phyloP scores from a whole-genome alignment of 148 eudicot species.

The Linanthus parryae region DNA sequence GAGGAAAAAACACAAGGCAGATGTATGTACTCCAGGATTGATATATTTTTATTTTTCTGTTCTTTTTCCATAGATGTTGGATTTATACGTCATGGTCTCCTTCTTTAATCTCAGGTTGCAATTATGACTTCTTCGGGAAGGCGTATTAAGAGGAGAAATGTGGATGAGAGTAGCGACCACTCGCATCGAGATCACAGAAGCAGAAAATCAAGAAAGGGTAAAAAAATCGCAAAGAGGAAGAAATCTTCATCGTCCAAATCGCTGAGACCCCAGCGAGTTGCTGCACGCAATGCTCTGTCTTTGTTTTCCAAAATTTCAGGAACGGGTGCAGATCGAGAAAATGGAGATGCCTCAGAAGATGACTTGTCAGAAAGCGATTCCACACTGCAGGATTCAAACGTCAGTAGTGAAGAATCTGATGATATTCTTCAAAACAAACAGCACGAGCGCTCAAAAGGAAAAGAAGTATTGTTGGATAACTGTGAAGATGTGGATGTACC shows the following conservation, averaged over 20 bases:
- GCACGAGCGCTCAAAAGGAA: slow-evolving; percentile 51
- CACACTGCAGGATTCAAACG: slow-evolving; percentile 47
- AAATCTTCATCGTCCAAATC: slow-evolving; percentile 50
- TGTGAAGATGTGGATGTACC: slow-evolving; percentile 34
- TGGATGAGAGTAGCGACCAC: slow-evolving; percentile 63
- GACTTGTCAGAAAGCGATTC: slow-evolving; percentile 80
- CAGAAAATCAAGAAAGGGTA: slow-evolving; percentile 45
- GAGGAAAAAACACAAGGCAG: slow-evolving; percentile 66
- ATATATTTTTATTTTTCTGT: background rate
- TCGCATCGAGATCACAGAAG: slow-evolving; percentile 23
- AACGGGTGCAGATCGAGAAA: slow-evolving; percentile 40
- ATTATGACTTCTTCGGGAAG: slow-evolving; percentile 93
- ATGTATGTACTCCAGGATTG: slow-evolving; percentile 23
- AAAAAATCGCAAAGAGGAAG: slow-evolving; percentile 45
- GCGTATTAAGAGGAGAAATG: slow-evolving; percentile 84
- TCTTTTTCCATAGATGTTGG: background rate
- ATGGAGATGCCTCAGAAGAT: slow-evolving; percentile 37
- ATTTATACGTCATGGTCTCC: background rate
- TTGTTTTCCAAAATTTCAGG: slow-evolving; percentile 83
- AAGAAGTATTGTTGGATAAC: slow-evolving; percentile 51
- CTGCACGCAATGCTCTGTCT: slow-evolving; percentile 90
- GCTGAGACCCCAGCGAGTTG: slow-evolving; percentile 85
- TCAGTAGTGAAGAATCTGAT: slow-evolving; percentile 75
- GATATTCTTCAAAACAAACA: slow-evolving; percentile 28
- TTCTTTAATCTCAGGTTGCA: slow-evolving; percentile 43